Conservation (phyloP, 2,329 filamentous ascomycete genomes). For the Trichoderma sp. region DNA sequence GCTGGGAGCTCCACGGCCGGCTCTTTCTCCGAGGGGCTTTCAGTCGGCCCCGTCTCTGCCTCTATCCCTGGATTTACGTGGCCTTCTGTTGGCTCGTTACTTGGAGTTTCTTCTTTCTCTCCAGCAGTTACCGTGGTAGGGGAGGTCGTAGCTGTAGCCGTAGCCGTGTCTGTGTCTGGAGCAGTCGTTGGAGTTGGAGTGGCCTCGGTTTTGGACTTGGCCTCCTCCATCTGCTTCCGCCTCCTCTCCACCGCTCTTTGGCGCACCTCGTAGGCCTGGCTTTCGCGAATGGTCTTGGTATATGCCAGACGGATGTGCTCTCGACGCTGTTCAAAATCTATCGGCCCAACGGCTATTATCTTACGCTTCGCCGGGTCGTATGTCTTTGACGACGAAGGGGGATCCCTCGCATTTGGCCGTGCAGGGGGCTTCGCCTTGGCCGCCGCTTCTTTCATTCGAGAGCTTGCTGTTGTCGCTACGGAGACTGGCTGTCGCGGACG, state of each 20-base stretch:
- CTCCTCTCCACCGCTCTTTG: conserved; percentile 49
- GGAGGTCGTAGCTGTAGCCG: not conserved
- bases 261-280: conserved; percentile 57
- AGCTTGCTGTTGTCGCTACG: conserved; percentile 66
- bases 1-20: conserved; percentile 1
- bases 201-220: conserved; percentile 39
- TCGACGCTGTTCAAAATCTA: conserved; percentile 80
- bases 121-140: conserved; percentile 3
- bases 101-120: conserved; percentile 8
- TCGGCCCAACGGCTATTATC: conserved; percentile 64
- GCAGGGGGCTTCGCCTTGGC: conserved; percentile 53
- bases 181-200: not conserved
- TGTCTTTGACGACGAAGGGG: conserved; percentile 30
- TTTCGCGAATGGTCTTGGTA: conserved; percentile 76
- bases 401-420: conserved; percentile 29
- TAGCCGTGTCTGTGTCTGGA: not conserved
- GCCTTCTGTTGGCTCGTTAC: not conserved
- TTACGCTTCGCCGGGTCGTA: conserved; percentile 44
- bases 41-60: not conserved
- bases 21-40: not conserved
- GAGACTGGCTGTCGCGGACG: conserved; percentile 77
- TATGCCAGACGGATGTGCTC: conserved; percentile 82
- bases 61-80: not conserved
- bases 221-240: conserved; percentile 48
- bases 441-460: conserved; percentile 62